Evolutionary conservation across 2,329 filamentous ascomycete species (phyloP), one percentile per base, ranked within the genome.

Genomic region (Sarocladium brachiariae): DNA sequence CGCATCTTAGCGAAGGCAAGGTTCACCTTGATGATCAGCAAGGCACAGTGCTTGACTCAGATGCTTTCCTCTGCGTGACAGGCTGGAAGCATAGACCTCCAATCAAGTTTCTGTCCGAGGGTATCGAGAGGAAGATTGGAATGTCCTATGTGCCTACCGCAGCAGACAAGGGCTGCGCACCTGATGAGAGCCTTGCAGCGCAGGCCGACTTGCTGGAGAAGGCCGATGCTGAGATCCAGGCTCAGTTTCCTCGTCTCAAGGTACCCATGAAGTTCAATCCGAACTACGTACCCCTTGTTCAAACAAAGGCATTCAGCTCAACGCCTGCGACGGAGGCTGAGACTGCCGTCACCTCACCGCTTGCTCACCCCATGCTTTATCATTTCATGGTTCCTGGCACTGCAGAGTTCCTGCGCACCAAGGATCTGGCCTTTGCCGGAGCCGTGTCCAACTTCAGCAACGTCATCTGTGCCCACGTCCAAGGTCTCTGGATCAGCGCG

Each of bases 401-500:
- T 0, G 64, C 67, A 0, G 57, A 59, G 1, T 67, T 73, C 48
- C 54, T 73, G 1, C 58, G 58, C 16, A 61, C 55, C 7, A 54
- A 60, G 16, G 61, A 76, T 50, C 63, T 76, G 31, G 73, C 69
- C 0, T 77, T 79, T 50, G 63, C 66, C 0, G 76, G 75, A 9
- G 60, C 65, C 9, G 51, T 73, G 18, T 65, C 69, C 56, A 74
- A 71, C 52, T 70, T 75, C 49, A 65, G 65, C 21, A 71, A 69
- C 6, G 56, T 65, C 1, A 68, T 70, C 2, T 61, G 66, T n/a
- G 66, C 71, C 0, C 70, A 77, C 50, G 56, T 69, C 2, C 75
- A 78, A 58, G 77, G 77, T 0, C 68, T 86, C 2, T 87, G 83
- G 83, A 72, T 85, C 25, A 70, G 74, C 0, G 83, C 86, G 0